Evolutionary conservation across 805 yeast species (phyloP).

Genomic region (Wickerhamomyces rabaulensis): DNA sequence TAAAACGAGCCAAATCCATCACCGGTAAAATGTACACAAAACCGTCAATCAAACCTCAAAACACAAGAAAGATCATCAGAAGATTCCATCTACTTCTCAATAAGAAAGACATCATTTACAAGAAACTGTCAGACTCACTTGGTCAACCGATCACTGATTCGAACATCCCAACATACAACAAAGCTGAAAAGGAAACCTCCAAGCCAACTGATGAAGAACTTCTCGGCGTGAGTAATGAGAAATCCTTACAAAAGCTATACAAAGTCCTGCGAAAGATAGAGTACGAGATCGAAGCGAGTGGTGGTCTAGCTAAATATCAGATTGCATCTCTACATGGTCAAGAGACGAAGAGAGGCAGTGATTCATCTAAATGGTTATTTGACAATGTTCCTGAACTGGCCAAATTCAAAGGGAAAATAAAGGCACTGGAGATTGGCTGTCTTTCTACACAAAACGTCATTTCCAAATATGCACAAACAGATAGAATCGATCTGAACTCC

Average conservation of each 20-base stretch:
- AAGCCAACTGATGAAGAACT: slow-evolving; percentile 17
- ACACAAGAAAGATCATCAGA: slow-evolving; percentile 72
- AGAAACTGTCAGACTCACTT: slow-evolving; percentile 23
- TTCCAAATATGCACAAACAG: slow-evolving; percentile 32
- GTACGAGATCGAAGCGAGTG: slow-evolving; percentile 55
- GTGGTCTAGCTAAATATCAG: slow-evolving; percentile 80
- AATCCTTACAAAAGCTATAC: slow-evolving; percentile 18
- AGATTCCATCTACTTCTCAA: slow-evolving; percentile 70
- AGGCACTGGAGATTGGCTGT: slow-evolving; percentile 82
- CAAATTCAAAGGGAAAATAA: slow-evolving; percentile 9
- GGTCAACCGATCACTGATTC: slow-evolving; percentile 19
- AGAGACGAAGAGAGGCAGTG: slow-evolving; percentile 75
- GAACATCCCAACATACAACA: slow-evolving; percentile 16
- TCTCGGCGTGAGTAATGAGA: slow-evolving; percentile 10
- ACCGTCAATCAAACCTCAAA: slow-evolving; percentile 59
- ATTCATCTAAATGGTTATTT: slow-evolving; percentile 77
- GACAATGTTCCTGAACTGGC: slow-evolving; percentile 53
- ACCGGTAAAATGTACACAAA: slow-evolving; percentile 27
- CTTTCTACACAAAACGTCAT: slow-evolving; percentile 64
- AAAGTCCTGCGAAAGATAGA: slow-evolving; percentile 48
- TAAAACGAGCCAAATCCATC: slow-evolving; percentile 19
- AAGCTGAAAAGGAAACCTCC: slow-evolving; percentile 1
- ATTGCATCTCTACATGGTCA: slow-evolving; percentile 86
- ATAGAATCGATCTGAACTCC: slow-evolving; percentile 76
- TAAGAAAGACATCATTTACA: slow-evolving; percentile 38